Conservation (phyloP, 805 yeast species). For the Yamadazyma insecticola region DNA sequence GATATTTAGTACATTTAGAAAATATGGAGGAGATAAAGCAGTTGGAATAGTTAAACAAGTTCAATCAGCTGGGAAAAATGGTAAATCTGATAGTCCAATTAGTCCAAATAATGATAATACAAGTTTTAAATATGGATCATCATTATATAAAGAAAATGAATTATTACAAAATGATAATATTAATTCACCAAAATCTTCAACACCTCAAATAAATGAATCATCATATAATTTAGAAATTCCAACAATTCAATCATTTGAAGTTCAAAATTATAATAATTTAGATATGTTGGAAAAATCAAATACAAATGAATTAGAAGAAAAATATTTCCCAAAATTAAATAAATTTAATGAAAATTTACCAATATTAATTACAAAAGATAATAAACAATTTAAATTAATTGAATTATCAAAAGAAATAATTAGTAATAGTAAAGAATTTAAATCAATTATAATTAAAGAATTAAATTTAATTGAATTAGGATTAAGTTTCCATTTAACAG, state of each 20-base stretch:
- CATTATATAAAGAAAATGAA: too few relatives aligned
- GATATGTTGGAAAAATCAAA: too few relatives aligned
- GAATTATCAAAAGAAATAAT: conserved; percentile 15
- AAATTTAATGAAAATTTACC: conserved; percentile 13
- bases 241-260: too few relatives aligned
- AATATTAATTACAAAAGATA: conserved; percentile 64
- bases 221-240: too few relatives aligned
- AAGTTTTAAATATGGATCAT: too few relatives aligned
- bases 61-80: conserved; percentile 9
- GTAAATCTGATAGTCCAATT: not conserved
- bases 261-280: too few relatives aligned
- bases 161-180: too few relatives aligned
- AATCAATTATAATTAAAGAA: conserved; percentile 31
- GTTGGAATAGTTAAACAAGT: conserved; percentile 32
- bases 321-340: conserved; percentile 20
- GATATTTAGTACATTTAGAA: conserved; percentile 35
- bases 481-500: conserved; percentile 57
- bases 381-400: conserved; percentile 48
- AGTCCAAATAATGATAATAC: too few relatives aligned
- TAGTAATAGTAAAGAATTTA: conserved; percentile 29
- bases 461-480: conserved; percentile 33
- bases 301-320: conserved; percentile 20
- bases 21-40: conserved; percentile 37
- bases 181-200: too few relatives aligned
- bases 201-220: too few relatives aligned